These are phyloP conservation scores for Claviceps maximensis DNA, from an alignment of 2,329 filamentous ascomycete genomes.

Conservation along the genomic window DNA sequence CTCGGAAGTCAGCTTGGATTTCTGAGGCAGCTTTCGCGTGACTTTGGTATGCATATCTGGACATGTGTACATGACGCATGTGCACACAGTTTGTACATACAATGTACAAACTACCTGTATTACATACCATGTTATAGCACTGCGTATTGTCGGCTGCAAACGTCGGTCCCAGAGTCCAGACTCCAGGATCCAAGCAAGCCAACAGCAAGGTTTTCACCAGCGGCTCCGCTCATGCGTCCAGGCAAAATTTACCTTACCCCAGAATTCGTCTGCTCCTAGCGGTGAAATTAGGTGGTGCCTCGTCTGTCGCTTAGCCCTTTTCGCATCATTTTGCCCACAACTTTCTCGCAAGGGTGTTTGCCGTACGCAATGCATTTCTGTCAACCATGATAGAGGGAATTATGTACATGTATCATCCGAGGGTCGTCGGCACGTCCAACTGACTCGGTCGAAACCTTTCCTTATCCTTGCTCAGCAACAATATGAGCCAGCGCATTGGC, in stretches of 20 bases:
- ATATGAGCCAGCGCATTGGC: background rate
- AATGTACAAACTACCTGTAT: no score
- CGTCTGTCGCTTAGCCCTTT: background rate
- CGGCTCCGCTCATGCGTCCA: background rate
- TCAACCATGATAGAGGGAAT: background rate
- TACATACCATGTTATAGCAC: background rate
- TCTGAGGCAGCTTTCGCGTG: background rate
- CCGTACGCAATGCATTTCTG: background rate
- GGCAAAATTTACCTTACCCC: background rate
- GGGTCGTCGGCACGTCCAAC: conserved; percentile 8
- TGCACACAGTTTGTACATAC: no score
- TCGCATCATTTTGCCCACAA: background rate
- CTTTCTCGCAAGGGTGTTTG: no score
- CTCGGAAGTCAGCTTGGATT: background rate
- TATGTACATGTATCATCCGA: background rate
- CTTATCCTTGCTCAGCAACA: background rate
- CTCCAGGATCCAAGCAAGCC: background rate
- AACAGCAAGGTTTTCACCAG: background rate
- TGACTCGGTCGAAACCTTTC: conserved; percentile 5
- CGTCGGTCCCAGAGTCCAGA: background rate
- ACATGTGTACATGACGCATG: no score
- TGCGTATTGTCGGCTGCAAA: background rate
- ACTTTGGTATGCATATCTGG: background rate
- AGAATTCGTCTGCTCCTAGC: background rate
- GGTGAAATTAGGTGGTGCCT: background rate